phyloP scores from a whole-genome alignment of 2,329 filamentous ascomycete genomes.

The Pseudogymnoascus sp. region DNA sequence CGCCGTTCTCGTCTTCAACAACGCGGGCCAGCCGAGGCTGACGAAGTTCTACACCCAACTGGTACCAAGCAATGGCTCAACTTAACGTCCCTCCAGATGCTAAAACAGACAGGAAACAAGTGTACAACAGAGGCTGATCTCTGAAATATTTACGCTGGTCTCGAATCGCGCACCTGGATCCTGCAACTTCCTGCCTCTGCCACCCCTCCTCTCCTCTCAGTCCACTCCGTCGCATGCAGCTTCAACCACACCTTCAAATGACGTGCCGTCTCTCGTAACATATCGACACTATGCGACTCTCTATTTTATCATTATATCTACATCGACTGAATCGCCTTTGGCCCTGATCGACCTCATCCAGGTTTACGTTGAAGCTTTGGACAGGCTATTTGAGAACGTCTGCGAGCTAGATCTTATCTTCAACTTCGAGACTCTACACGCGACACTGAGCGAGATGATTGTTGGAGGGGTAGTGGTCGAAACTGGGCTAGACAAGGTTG shows the following conservation, averaged over 20 bases:
- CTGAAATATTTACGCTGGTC: constrained; percentile 94
- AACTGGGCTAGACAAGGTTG: constrained; percentile 80
- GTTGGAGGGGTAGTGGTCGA: constrained; percentile 92
- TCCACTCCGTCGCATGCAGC: constrained; percentile 56
- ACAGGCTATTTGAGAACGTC: constrained; percentile 94
- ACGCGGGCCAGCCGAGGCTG: constrained; percentile 89
- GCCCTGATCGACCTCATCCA: constrained; percentile 95
- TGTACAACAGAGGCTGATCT: constrained; percentile 93
- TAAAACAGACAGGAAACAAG: constrained; percentile 67
- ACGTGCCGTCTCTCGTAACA: constrained; percentile 89
- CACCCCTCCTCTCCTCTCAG: constrained; percentile 56
- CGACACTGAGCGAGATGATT: constrained; percentile 86
- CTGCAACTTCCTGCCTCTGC: constrained; percentile 90
- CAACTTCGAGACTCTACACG: constrained; percentile 95
- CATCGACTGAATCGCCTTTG: constrained; percentile 89
- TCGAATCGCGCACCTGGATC: constrained; percentile 83
- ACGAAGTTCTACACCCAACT: constrained; percentile 99
- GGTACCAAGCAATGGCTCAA: constrained; percentile 40
- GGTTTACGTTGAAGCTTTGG: constrained; percentile 93
- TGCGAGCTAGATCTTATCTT: constrained; percentile 98
- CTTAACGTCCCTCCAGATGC: constrained; percentile 9
- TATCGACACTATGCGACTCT: constrained; percentile 98
- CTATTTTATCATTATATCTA: constrained; percentile 97
- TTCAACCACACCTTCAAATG: constrained; percentile 62
- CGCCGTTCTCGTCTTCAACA: constrained; percentile 97